A percentile compares a stretch with the other conserved stretches of the same genome.
Evolutionary conservation across 2,329 filamentous ascomycete genomes (phyloP).

Genomic region (Coniochaeta hoffmannii): DNA sequence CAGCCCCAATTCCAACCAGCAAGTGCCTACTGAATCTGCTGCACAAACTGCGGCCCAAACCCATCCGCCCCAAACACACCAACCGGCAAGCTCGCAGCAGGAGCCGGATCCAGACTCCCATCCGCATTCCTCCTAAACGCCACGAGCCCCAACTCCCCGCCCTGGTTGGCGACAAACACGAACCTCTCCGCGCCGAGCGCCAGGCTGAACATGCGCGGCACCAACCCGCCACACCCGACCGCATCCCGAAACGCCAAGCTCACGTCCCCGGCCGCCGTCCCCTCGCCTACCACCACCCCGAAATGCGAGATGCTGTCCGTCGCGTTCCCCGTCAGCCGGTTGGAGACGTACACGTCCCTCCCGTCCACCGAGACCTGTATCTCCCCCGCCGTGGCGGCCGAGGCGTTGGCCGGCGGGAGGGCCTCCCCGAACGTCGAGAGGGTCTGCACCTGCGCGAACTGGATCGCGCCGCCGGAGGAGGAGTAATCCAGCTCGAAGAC

Average conservation of each 20-base stretch:
- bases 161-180: conserved; percentile 41
- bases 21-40: neutral
- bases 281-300: conserved; percentile 19
- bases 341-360: conserved; percentile 41
- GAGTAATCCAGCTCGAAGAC: conserved; percentile 34
- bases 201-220: conserved; percentile 41
- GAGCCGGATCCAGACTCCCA: conserved; percentile 21
- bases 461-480: conserved; percentile 27
- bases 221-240: conserved; percentile 25
- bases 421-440: conserved; percentile 32
- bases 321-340: conserved; percentile 36
- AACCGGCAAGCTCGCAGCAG: conserved; percentile 17
- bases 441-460: conserved; percentile 26
- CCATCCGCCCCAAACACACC: conserved; percentile 19
- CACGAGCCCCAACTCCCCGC: conserved; percentile 29
- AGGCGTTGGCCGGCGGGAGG: conserved; percentile 25
- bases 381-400: conserved; percentile 35
- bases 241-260: conserved; percentile 25
- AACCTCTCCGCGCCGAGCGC: conserved; percentile 20
- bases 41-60: conserved; percentile 24
- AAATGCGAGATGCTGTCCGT: conserved; percentile 43
- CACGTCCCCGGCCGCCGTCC: conserved; percentile 18
- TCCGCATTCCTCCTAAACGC: conserved; percentile 25
- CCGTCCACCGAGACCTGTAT: conserved; percentile 32
- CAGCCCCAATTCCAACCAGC: neutral